A percentile compares a stretch with the other conserved stretches of the same genome.
Conservation (phyloP, 1,139 yeast genomes). For the Taphrina deformans region DNA sequence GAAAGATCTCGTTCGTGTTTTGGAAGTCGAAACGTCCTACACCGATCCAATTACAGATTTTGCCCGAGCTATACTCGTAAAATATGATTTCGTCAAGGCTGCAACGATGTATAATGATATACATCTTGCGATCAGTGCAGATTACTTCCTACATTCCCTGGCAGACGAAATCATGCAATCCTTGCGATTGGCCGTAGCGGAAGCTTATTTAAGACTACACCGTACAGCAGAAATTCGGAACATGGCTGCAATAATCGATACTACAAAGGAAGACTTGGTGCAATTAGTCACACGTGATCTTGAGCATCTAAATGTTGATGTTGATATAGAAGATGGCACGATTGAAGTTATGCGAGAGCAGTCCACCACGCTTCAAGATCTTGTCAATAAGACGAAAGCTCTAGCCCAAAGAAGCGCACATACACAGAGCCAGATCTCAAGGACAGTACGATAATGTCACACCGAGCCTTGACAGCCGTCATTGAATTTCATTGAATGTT, state of each 20-base stretch:
- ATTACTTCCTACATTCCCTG: constrained; percentile 55
- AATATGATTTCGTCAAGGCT: constrained; percentile 58
- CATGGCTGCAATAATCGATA: constrained; percentile 50
- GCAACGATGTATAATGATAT: constrained; percentile 53
- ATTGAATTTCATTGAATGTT: too few species aligned
- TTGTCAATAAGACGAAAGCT: constrained; percentile 18
- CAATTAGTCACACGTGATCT: constrained; percentile 3
- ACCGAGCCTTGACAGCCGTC: background rate
- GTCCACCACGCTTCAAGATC: constrained; percentile 15
- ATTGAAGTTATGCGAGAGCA: constrained; percentile 20
- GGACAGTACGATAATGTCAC: background rate
- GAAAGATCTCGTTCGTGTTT: constrained; percentile 57
- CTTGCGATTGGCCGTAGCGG: constrained; percentile 55
- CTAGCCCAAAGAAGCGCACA: constrained; percentile 17
- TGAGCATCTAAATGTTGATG: constrained; percentile 21
- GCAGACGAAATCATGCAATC: constrained; percentile 51
- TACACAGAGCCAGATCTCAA: background rate
- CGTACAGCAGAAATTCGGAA: constrained; percentile 52
- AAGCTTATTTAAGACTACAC: constrained; percentile 58
- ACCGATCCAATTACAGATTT: constrained; percentile 61
- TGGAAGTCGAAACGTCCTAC: constrained; percentile 64
- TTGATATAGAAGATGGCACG: constrained; percentile 24
- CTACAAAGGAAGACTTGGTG: constrained; percentile 50
- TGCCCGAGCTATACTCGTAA: constrained; percentile 56
- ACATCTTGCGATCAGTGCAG: constrained; percentile 52